These are phyloP conservation scores for Austroboletus sp. DNA, from an alignment of 1,284 basidiomycete genomes.

Conservation along the genomic window DNA sequence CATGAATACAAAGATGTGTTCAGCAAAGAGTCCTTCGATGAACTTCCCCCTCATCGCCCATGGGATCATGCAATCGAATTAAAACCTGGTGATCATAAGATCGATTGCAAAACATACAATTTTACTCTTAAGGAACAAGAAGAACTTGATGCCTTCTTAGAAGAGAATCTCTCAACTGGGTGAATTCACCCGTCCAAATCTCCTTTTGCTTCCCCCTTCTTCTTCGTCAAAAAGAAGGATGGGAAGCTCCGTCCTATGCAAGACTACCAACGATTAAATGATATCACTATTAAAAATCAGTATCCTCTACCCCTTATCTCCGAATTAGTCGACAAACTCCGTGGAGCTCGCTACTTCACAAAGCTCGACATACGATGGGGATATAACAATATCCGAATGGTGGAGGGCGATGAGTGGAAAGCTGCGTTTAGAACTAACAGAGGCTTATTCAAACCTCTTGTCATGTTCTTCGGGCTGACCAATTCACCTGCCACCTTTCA, in stretches of 20 bases:
- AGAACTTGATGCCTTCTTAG: no score
- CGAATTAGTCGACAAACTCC: not conserved
- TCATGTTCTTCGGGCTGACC: not conserved
- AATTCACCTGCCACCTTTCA: not conserved
- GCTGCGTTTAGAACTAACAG: not conserved
- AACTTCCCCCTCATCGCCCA: not conserved
- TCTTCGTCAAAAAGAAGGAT: no score
- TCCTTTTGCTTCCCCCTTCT: no score
- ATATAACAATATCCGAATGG: not conserved
- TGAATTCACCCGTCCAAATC: no score
- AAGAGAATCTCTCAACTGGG: no score
- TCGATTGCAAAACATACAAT: no score
- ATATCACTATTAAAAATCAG: not conserved
- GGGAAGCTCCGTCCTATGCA: not conserved
- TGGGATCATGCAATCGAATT: not conserved
- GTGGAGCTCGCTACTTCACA: no score
- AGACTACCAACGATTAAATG: not conserved
- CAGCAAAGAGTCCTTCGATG: not conserved
- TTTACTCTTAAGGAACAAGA: no score
- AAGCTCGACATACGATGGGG: no score
- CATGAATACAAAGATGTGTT: not conserved
- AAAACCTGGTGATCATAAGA: no score
- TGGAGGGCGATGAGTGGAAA: constrained; percentile 1
- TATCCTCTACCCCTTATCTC: not conserved
- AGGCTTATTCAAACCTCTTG: not conserved